Percentiles rank a stretch among this genome's conserved stretches.
Conservation (phyloP, 1,139 yeast species). For the Hemisphaericaspora subhashii region DNA sequence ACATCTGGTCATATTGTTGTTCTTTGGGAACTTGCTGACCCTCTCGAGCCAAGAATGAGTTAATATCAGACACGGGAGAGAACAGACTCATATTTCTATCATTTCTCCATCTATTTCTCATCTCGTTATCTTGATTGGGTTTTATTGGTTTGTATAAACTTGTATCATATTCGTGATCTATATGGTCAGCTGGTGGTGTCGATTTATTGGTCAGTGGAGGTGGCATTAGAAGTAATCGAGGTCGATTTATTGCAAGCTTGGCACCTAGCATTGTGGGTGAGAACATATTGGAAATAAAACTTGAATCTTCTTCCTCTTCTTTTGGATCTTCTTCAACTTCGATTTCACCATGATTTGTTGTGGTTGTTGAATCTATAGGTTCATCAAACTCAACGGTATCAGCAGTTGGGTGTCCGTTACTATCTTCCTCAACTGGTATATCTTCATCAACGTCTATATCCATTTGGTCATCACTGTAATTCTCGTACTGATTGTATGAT, state of each 20-base stretch:
- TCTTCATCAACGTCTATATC: conserved; percentile 17
- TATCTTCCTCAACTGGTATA: conserved; percentile 5
- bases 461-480: conserved; percentile 16
- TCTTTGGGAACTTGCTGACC: background rate
- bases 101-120: conserved; percentile 8
- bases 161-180: conserved; percentile 28
- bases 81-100: conserved; percentile 20
- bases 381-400: background rate
- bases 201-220: conserved; percentile 12
- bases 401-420: background rate
- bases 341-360: no score
- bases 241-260: conserved; percentile 32
- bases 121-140: background rate
- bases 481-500: conserved; percentile 5
- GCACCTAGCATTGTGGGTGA: conserved; percentile 45
- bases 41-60: conserved; percentile 15
- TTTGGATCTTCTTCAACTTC: conserved; percentile 8
- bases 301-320: conserved; percentile 6
- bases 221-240: conserved; percentile 27
- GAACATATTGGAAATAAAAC: conserved; percentile 15
- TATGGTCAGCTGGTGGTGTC: conserved; percentile 1
- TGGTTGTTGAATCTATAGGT: no score
- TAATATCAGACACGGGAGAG: conserved; percentile 20
- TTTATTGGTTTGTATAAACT: conserved; percentile 12
- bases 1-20: background rate